These are phyloP conservation scores for Astragalus glycyphyllos DNA, from an alignment of 306 rosid genomes.

Conservation along the genomic window DNA sequence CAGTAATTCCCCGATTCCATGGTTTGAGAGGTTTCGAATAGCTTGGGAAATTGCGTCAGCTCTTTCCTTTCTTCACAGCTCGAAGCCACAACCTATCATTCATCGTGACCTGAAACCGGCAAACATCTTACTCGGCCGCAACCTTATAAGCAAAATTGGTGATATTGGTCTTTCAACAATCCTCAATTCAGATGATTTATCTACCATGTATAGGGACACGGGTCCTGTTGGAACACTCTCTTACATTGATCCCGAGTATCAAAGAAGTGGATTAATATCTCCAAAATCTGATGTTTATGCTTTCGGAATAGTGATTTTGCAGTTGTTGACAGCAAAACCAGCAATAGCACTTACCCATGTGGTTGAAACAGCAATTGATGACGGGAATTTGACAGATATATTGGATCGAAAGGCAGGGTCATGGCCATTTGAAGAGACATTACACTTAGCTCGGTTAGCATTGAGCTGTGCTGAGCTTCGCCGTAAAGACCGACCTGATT, in stretches of 20 bases:
- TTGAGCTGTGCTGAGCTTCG: constrained; percentile 86
- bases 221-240: constrained; percentile 87
- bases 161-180: constrained; percentile 87
- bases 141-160: constrained; percentile 90
- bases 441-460: constrained; percentile 71
- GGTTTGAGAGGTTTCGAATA: constrained; percentile 90
- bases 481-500: constrained; percentile 87
- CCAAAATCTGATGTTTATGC: constrained; percentile 92
- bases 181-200: constrained; percentile 63
- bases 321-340: constrained; percentile 84
- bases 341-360: constrained; percentile 74
- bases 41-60: constrained; percentile 98
- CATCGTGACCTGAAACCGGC: constrained; percentile 97
- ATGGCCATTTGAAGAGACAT: constrained; percentile 88
- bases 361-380: constrained; percentile 78
- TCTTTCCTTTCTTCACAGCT: constrained; percentile 84
- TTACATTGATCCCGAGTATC: constrained; percentile 98
- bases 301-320: constrained; percentile 89
- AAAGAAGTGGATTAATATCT: constrained; percentile 77
- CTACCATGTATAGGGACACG: constrained; percentile 61
- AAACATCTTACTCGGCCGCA: constrained; percentile 85
- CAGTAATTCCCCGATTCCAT: constrained; percentile 69
- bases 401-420: constrained; percentile 79
- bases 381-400: constrained; percentile 53
- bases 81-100: constrained; percentile 87